Evolutionary conservation across 2,329 filamentous ascomycete species (phyloP).

Genomic region (Diaporthe citriasiana): DNA sequence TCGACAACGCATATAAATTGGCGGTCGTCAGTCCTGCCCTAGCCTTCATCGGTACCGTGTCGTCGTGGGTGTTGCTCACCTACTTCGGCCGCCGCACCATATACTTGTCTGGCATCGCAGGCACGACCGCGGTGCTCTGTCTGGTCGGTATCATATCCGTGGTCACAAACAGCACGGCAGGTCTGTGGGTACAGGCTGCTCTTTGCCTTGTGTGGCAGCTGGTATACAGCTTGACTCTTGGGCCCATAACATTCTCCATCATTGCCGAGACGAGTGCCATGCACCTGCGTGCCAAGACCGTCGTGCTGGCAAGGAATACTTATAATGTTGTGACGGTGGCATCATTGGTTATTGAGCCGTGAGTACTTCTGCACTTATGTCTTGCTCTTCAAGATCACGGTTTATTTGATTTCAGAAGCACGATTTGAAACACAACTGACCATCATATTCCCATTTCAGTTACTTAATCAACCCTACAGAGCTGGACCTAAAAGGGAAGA

Average conservation of each 20-base stretch:
- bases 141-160: slow-evolving; percentile 60
- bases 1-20: slow-evolving; percentile 56
- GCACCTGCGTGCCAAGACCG: slow-evolving; percentile 60
- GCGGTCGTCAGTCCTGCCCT: slow-evolving; percentile 59
- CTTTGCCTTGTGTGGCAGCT: slow-evolving; percentile 61
- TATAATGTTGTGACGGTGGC: slow-evolving; percentile 62
- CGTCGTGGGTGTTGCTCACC: slow-evolving; percentile 61
- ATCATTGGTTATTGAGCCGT: slow-evolving; percentile 55
- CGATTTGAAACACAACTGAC: neutral
- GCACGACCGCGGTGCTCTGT: slow-evolving; percentile 57
- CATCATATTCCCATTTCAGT: neutral
- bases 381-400: no score
- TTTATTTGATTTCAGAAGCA: rapidly evolving
- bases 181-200: slow-evolving; percentile 58
- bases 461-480: slow-evolving; percentile 54
- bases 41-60: slow-evolving; percentile 60
- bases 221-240: slow-evolving; percentile 62
- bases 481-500: slow-evolving; percentile 57
- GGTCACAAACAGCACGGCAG: slow-evolving; percentile 54
- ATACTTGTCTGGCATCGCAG: slow-evolving; percentile 58
- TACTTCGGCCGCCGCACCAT: slow-evolving; percentile 61
- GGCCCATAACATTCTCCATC: slow-evolving; percentile 62
- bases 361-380: neutral
- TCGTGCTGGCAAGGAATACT: slow-evolving; percentile 58
- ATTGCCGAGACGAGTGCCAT: slow-evolving; percentile 63